phyloP scores from a whole-genome alignment of 148 eudicot genomes.

The Bassia scoparia region DNA sequence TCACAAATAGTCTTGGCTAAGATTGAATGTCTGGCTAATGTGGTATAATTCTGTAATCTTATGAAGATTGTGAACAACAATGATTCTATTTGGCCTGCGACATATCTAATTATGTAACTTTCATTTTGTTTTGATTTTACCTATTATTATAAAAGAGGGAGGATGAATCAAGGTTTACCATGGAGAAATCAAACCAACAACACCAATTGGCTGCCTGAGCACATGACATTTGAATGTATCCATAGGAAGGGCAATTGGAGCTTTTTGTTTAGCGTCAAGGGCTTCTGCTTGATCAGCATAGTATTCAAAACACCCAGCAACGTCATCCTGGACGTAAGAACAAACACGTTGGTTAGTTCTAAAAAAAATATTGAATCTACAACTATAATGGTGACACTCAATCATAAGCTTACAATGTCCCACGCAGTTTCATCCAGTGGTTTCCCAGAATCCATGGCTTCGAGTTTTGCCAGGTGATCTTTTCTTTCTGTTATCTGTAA shows the following conservation, averaged over 20 bases:
- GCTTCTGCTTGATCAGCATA: slow-evolving; percentile 94
- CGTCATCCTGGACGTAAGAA: slow-evolving; percentile 71
- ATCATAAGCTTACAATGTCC: slow-evolving; percentile 67
- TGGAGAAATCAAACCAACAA: slow-evolving; percentile 96
- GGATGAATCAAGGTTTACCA: slow-evolving; percentile 44
- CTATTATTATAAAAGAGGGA: neutral
- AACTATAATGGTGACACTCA: neutral
- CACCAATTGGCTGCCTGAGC: slow-evolving; percentile 82
- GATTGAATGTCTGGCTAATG: neutral
- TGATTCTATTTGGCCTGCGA: neutral
- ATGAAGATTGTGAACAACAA: neutral
- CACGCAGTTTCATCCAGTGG: slow-evolving; percentile 86
- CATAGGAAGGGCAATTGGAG: slow-evolving; percentile 78
- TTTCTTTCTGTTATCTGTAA: slow-evolving; percentile 76
- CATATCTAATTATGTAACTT: neutral
- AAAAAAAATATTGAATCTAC: neutral
- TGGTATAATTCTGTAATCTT: neutral
- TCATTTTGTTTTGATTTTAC: neutral
- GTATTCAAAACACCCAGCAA: slow-evolving; percentile 87
- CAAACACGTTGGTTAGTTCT: slow-evolving; percentile 14
- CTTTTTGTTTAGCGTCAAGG: slow-evolving; percentile 79
- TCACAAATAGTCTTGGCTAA: neutral
- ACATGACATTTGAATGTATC: slow-evolving; percentile 81
- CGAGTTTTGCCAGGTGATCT: slow-evolving; percentile 64
- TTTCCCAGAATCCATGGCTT: slow-evolving; percentile 80